Evolutionary conservation across 139 green algal species (phyloP).

Genomic region (Microglena sp.): DNA sequence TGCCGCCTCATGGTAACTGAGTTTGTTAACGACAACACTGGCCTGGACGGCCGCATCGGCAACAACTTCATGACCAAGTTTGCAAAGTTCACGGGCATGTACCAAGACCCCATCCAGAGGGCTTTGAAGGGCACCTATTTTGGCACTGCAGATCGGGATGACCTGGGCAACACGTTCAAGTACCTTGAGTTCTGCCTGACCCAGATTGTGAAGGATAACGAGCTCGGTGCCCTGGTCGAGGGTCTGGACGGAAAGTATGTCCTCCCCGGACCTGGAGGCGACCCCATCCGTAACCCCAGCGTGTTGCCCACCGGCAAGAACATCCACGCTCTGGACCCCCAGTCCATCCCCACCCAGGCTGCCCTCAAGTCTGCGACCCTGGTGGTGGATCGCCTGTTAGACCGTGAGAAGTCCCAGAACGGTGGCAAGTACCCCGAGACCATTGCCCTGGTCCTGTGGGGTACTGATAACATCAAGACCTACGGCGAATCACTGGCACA

Average conservation of each 20-base stretch:
- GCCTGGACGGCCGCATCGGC: constrained; percentile 57
- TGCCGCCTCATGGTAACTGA: constrained; percentile 58
- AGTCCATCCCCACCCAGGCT: constrained; percentile 82
- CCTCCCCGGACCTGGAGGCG: constrained; percentile 87
- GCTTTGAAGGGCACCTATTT: constrained; percentile 70
- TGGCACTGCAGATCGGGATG: constrained; percentile 52
- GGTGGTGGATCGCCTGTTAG: constrained; percentile 88
- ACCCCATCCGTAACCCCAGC: constrained; percentile 96
- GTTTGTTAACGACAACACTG: constrained; percentile 86
- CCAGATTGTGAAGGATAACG: constrained; percentile 96
- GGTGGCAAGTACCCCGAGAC: constrained; percentile 90
- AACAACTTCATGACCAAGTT: constrained; percentile 40
- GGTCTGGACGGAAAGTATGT: constrained; percentile 87
- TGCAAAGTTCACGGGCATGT: constrained; percentile 58
- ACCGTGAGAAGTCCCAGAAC: constrained; percentile 80
- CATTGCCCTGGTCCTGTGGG: constrained; percentile 97
- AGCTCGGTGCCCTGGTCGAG: constrained; percentile 85
- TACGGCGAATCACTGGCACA: constrained; percentile 95
- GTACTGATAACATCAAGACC: constrained; percentile 99
- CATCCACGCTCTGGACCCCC: constrained; percentile 98
- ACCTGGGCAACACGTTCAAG: constrained; percentile 79
- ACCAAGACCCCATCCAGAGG: constrained; percentile 66
- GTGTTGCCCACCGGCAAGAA: constrained; percentile 99
- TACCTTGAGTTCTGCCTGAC: constrained; percentile 96
- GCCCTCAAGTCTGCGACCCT: constrained; percentile 75